phyloP scores from a whole-genome alignment of 108 stramenopile species.

The Bacterosira constricta region DNA sequence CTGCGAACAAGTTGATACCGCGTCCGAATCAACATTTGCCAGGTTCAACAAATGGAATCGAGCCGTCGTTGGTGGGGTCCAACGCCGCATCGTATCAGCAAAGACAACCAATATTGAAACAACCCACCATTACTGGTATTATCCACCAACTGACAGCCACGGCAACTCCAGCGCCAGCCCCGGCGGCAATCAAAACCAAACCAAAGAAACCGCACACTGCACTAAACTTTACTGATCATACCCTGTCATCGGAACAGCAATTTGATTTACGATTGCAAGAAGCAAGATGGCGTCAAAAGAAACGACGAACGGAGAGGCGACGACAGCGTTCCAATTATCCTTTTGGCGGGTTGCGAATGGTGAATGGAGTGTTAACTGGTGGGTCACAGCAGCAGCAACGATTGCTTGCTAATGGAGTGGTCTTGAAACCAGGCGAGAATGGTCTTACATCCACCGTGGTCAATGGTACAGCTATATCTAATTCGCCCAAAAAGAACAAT shows the following conservation, averaged over 20 bases:
- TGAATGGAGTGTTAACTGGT: neutral
- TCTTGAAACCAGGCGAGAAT: neutral
- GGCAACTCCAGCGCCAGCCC: neutral
- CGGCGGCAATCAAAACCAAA: slow-evolving; percentile 17
- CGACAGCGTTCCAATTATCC: slow-evolving; percentile 22
- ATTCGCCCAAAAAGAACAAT: slow-evolving; percentile 47
- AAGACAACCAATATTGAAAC: too few relatives aligned
- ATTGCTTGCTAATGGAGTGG: neutral
- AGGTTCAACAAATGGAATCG: too few relatives aligned
- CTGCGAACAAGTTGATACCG: neutral
- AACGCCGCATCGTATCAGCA: neutral
- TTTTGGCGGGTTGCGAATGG: neutral
- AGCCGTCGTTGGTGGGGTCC: neutral
- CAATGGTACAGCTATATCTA: too few relatives aligned
- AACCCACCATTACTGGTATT: too few relatives aligned
- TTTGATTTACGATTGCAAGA: slow-evolving; percentile 36
- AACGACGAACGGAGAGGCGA: slow-evolving; percentile 39
- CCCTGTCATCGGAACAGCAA: slow-evolving; percentile 13
- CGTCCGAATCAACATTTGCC: slow-evolving; percentile 21
- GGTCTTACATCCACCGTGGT: too few relatives aligned
- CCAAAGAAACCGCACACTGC: slow-evolving; percentile 36
- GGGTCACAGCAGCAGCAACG: neutral
- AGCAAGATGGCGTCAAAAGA: slow-evolving; percentile 44
- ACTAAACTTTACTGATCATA: slow-evolving; percentile 37
- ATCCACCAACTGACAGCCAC: neutral